Conservation (phyloP, 148 eudicot genomes). For the Tetragonia tetragonoides region DNA sequence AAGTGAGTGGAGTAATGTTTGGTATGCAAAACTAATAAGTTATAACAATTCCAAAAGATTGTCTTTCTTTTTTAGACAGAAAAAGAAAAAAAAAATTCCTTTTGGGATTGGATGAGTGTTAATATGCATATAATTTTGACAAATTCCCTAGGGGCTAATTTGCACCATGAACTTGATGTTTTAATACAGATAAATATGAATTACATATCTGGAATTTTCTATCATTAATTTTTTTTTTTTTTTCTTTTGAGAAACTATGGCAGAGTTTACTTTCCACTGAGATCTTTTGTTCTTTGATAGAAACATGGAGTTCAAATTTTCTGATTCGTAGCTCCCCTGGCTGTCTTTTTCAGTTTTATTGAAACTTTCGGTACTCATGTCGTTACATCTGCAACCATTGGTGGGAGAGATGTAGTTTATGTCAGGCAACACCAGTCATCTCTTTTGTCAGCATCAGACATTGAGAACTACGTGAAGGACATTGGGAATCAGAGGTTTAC, state of each 20-base stretch:
- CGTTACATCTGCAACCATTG: constrained; percentile 84
- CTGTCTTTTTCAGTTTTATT: constrained; percentile 69
- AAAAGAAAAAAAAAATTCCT: no score
- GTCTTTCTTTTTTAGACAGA: no score
- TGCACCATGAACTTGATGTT: no score
- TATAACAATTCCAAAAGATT: no score
- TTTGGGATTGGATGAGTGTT: no score
- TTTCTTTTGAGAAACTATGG: background rate
- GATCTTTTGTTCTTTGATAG: constrained; percentile 3
- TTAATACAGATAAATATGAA: no score
- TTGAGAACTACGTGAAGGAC: constrained; percentile 81
- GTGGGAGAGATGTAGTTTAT: constrained; percentile 95
- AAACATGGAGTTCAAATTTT: background rate
- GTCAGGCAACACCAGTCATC: constrained; percentile 92
- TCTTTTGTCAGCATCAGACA: constrained; percentile 66
- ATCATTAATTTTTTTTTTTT: no score
- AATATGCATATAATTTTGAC: no score
- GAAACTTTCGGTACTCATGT: constrained; percentile 96
- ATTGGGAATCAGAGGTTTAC: constrained; percentile 86
- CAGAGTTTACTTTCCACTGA: background rate
- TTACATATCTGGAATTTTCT: background rate
- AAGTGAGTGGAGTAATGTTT: no score
- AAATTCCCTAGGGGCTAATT: no score
- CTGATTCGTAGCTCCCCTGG: constrained; percentile 20
- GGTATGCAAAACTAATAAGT: no score